Evolutionary conservation across 495 filamentous ascomycete species (phyloP), one percentile per base, ranked within the genome.

Genomic region (Neurospora discreta): DNA sequence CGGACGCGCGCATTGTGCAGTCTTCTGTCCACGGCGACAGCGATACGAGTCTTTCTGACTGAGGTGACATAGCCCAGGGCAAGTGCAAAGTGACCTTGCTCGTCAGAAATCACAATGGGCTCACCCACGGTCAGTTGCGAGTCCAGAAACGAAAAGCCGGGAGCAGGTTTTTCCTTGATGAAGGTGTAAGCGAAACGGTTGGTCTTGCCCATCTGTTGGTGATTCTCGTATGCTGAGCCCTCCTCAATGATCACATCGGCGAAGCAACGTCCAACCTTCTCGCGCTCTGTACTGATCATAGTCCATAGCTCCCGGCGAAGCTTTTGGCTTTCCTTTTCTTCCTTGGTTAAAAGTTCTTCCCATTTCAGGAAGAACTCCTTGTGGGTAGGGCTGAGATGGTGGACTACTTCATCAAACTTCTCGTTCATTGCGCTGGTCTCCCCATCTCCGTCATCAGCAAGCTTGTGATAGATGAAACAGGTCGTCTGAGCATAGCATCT

Each of bases 41-140:
- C 91, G 71, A 99, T 93, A 60, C 88, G 86, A 20, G 87, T 85
- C 74, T 88, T 91, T 71, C 86, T 85, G 70, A 95, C 88, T 46
- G 92, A 86, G 0, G 90, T 90, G 8, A 97, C 91, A 78, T 91
- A 99, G 15, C 95, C 95, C 73, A 97, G 92, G 6, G 93, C 93
- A 16, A 99, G 87, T 6, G 95, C 95, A 82, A 94, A 98, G 78
- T 99, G 95, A 0, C 94, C 95, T 71, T 91, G 87, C 77, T 99
- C 95, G 72, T 98, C 95, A 1, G 95, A 98, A n/a, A 99, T 86
- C 39, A 99, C 95, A 60, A 97, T 90, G 1, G 95, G 95, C 77
- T 99, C 95, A 41, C 95, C 94, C 33, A 92, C 84, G 3, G 85
- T 88, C n/a, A 99, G 87, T 76, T 98, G 94, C 1, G 95, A 97